These are phyloP conservation scores for Sporothrix humicola DNA, from an alignment of 2,329 filamentous ascomycete genomes.

Conservation along the genomic window DNA sequence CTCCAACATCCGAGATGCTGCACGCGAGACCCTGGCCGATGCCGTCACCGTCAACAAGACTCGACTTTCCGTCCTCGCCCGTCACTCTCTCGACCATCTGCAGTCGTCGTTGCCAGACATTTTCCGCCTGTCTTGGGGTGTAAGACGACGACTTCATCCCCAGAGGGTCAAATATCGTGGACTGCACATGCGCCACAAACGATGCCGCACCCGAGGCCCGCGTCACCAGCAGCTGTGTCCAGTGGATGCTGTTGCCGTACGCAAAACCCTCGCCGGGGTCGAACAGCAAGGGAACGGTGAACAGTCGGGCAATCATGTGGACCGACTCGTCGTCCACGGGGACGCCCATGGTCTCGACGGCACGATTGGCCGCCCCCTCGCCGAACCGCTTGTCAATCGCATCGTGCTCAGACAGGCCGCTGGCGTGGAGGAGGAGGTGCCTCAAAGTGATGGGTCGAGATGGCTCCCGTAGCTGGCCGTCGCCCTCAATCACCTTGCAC, in stretches of 20 bases:
- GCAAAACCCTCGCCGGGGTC: slow-evolving; percentile 10
- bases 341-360: neutral
- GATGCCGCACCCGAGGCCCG: neutral
- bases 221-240: slow-evolving; percentile 17
- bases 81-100: neutral
- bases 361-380: neutral
- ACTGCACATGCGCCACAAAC: neutral
- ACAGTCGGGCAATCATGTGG: neutral
- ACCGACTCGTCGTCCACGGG: too few species aligned
- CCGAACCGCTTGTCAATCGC: neutral
- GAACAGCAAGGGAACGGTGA: neutral
- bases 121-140: neutral
- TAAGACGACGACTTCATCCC: slow-evolving; percentile 11
- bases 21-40: neutral
- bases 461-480: neutral
- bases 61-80: neutral
- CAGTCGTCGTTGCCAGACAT: neutral
- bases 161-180: neutral
- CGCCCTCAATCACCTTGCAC: neutral
- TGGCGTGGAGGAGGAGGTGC: slow-evolving; percentile 2
- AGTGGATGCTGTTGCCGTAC: slow-evolving; percentile 13
- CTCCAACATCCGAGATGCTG: neutral
- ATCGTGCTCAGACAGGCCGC: neutral
- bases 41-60: neutral
- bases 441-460: neutral